A percentile compares a stretch with the other conserved stretches of the same genome.
Evolutionary conservation across 2,329 filamentous ascomycete species (phyloP).

Genomic region (Setomelanomma holmii): DNA sequence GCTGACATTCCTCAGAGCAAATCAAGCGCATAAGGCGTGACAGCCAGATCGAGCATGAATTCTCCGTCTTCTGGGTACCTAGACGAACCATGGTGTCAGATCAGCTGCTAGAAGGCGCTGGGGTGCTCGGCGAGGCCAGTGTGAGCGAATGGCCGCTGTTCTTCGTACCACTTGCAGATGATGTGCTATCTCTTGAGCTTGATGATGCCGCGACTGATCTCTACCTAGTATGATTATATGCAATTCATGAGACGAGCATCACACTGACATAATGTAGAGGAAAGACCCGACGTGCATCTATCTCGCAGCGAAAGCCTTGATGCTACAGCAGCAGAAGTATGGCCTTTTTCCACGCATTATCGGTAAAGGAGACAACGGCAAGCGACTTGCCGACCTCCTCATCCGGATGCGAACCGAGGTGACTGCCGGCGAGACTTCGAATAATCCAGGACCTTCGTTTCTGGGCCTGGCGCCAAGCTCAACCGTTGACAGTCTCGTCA

Average conservation of each 20-base stretch:
- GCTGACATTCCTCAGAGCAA: conserved; percentile 73
- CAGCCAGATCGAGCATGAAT: conserved; percentile 90
- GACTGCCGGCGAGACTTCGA: conserved; percentile 75
- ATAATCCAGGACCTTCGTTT: conserved; percentile 60
- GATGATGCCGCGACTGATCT: conserved; percentile 86
- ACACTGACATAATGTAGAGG: conserved; percentile 55
- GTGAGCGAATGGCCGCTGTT: conserved; percentile 86
- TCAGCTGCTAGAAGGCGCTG: conserved; percentile 88
- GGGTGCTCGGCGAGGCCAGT: conserved; percentile 89
- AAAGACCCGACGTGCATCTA: conserved; percentile 94
- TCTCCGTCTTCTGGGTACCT: conserved; percentile 95
- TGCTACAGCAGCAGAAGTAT: conserved; percentile 90
- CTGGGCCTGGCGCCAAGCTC: conserved; percentile 83
- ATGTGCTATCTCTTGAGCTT: conserved; percentile 89
- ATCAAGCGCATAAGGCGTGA: conserved; percentile 88
- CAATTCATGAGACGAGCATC: background rate
- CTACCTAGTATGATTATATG: conserved; percentile 67
- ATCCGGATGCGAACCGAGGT: conserved; percentile 91
- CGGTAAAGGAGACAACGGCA: conserved; percentile 94
- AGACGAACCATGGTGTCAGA: conserved; percentile 91
- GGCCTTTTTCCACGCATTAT: conserved; percentile 94
- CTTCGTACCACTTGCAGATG: conserved; percentile 90
- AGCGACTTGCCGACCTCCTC: conserved; percentile 84
- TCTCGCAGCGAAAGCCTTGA: conserved; percentile 86
- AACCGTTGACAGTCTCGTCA: conserved; percentile 86